These are phyloP conservation scores for Zea mays DNA, from an alignment of 176 grass and related monocot genomes.

Conservation along the genomic window Zm-B73-REFERENCE-NAM-5.0 NC_050104.1:156200501-156201000, in stretches of 20 bases:
- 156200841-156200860: not conserved
- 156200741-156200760: too few species aligned
- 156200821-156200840: not conserved
- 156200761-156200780: too few species aligned
- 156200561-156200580: not conserved
- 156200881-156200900: not conserved
- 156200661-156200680: constrained; percentile 4
- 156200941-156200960: not conserved
- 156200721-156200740: too few species aligned
- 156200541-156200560: constrained; percentile 25
- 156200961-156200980: not conserved
- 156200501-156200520: constrained; percentile 32
- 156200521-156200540: constrained; percentile 32
- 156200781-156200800: not conserved
- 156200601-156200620: constrained; percentile 1
- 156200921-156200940: not conserved
- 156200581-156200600: not conserved
- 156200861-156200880: not conserved
- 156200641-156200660: too few species aligned
- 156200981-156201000: not conserved
- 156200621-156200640: not conserved
- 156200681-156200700: constrained; percentile 25
- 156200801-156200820: not conserved
- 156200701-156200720: constrained; percentile 5
- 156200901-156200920: not conserved